These are phyloP conservation scores for Antrodiella citrinella DNA, from an alignment of 768 basidiomycete genomes.

Conservation along the genomic window DNA sequence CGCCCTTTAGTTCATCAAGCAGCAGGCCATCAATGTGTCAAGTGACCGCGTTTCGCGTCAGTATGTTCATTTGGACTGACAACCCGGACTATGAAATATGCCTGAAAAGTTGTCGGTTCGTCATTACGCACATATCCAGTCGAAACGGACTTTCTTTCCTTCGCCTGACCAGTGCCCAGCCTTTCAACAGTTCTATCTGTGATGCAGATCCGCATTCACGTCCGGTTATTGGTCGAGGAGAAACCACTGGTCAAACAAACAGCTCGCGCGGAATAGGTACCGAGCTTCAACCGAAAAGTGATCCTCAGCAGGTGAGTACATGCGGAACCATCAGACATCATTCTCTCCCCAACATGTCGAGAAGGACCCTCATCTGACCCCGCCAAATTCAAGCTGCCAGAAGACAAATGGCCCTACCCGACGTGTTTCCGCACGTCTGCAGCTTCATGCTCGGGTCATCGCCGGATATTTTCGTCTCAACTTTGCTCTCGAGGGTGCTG, in stretches of 20 bases:
- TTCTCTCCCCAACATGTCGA: not conserved
- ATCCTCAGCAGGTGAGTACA: not conserved
- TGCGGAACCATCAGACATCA: not conserved
- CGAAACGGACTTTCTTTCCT: no score
- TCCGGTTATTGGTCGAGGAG: no score
- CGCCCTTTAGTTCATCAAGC: not conserved
- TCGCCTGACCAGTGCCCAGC: no score
- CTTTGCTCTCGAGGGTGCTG: constrained; percentile 4
- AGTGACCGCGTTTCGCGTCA: no score
- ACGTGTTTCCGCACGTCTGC: constrained; percentile 22
- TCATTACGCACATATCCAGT: no score
- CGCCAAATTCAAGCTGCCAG: no score
- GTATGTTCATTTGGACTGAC: no score
- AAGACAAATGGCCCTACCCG: constrained; percentile 19
- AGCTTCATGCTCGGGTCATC: constrained; percentile 23
- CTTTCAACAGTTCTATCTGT: no score
- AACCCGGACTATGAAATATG: no score
- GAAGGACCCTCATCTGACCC: not conserved
- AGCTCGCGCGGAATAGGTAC: not conserved
- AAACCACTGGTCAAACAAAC: no score
- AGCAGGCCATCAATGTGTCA: not conserved
- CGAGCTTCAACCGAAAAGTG: not conserved
- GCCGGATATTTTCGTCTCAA: constrained; percentile 19
- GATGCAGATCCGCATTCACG: no score
- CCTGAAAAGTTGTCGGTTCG: no score